phyloP scores from a whole-genome alignment of 2,329 filamentous ascomycete species.

The Colletotrichum aenigma region DNA sequence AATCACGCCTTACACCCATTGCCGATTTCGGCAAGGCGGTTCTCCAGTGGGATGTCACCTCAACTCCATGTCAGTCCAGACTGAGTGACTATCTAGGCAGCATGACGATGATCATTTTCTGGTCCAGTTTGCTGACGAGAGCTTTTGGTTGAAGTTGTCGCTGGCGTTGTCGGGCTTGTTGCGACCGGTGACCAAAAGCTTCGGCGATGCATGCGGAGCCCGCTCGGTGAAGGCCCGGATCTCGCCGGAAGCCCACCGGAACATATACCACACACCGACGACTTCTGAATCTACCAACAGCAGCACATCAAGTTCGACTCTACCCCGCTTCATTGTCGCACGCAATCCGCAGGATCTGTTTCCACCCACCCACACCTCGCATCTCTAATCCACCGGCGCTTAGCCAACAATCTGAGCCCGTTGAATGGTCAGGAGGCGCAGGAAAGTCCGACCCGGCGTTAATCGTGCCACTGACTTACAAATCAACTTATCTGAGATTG shows the following conservation, averaged over 20 bases:
- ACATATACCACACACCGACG: neutral
- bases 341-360: neutral
- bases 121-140: neutral
- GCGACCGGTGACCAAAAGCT: neutral
- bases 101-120: neutral
- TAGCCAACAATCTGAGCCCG: neutral
- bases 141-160: neutral
- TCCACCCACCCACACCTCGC: conserved; percentile 9
- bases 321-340: neutral
- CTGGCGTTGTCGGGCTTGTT: neutral
- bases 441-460: neutral
- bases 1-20: conserved; percentile 27
- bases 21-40: conserved; percentile 18
- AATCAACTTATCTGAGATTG: neutral
- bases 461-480: conserved; percentile 7
- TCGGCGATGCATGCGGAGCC: neutral
- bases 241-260: neutral
- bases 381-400: neutral
- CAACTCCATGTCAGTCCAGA: neutral
- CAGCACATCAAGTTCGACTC: neutral
- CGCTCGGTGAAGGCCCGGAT: neutral
- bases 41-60: conserved; percentile 9
- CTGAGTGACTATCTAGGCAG: neutral
- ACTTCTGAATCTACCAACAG: neutral
- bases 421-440: neutral